Evolutionary conservation across 192 early-diverging fungal genomes (phyloP), one percentile per base, ranked within the genome.

Genomic region (Entophlyctis luteolus): DNA sequence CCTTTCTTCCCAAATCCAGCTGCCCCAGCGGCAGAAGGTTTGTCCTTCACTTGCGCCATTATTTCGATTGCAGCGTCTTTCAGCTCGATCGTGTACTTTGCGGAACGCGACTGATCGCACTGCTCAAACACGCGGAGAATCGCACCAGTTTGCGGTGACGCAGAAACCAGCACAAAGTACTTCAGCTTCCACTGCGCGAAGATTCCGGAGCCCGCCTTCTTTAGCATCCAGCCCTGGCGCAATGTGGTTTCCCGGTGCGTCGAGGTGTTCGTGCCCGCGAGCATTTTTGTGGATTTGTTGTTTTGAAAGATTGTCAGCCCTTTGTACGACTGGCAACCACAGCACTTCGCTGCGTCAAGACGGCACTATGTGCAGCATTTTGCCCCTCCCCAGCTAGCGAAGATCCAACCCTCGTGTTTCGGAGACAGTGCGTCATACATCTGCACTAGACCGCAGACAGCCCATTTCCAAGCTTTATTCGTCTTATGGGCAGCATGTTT

Each of bases 181-280:
- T 83, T 83, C 36, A 74, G 72, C 36, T 71, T 65, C 76, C 76
- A 83, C 28, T 70, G 68, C 18, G 78, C 52, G 4, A 83, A 67
- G 42, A 83, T 69, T 8, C 77, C 72, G 3, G 72, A 59, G 18
- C 78, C 78, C 6, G 75, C 78, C 25, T 75, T 68, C 38, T 83
- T 83, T 34, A 75, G 42, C 37, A 83, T 74, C 80, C 80, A 82
- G 36, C 80, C 77, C 48, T 82, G 80, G 57, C 79, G 78, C 45
- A 82, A 31, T 16, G 72, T 42, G 38, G 45, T 37, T 59, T 59
- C 57, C 45, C 12, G 6, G 52, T 29, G 6, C 22, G 22, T 8
- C n/a, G n/a, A 29, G 6, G 22, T 10, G 23, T 8, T 14, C 28
- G 52, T 14, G 22, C 8, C 22, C 52, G 52, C 6, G 8, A 29